A percentile compares a stretch with the other conserved stretches of the same genome.
phyloP scores from a whole-genome alignment of 371 early-diverging fungal species.

The Saksenaea oblongispora region DNA sequence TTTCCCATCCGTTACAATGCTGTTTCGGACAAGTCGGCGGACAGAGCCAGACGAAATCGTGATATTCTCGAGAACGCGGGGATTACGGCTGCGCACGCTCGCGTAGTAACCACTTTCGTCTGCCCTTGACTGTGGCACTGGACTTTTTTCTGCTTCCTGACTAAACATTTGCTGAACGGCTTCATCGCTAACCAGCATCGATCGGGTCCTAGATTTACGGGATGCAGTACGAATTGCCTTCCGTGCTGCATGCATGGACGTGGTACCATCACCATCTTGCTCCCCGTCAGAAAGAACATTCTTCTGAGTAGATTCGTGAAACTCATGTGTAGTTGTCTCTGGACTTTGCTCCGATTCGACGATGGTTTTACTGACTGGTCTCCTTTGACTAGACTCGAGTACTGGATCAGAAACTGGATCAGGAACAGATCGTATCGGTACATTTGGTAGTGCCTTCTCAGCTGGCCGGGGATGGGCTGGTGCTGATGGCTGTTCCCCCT shows the following conservation, averaged over 20 bases:
- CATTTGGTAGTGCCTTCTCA: background rate
- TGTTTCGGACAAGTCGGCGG: conserved; percentile 37
- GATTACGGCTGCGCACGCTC: conserved; percentile 10
- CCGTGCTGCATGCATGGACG: conserved; percentile 21
- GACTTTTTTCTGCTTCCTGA: background rate
- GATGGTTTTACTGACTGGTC: conserved; percentile 9
- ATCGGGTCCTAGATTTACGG: conserved; percentile 28
- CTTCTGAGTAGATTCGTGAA: background rate
- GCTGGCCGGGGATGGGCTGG: background rate
- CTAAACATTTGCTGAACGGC: conserved; percentile 25
- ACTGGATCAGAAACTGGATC: background rate
- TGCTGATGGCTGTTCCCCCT: background rate
- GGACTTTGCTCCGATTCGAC: background rate
- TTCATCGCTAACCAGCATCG: conserved; percentile 29
- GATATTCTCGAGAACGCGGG: conserved; percentile 2
- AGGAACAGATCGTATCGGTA: background rate
- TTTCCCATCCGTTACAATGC: conserved; percentile 23
- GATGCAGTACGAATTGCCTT: conserved; percentile 31
- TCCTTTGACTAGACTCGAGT: background rate
- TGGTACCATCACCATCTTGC: background rate
- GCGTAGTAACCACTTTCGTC: conserved; percentile 3
- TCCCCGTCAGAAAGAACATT: background rate
- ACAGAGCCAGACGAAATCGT: conserved; percentile 39
- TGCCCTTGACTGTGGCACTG: conserved; percentile 4
- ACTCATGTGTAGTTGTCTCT: background rate